Conservation (phyloP, 345 rosid species). For the Syzygium aqueum region DNA sequence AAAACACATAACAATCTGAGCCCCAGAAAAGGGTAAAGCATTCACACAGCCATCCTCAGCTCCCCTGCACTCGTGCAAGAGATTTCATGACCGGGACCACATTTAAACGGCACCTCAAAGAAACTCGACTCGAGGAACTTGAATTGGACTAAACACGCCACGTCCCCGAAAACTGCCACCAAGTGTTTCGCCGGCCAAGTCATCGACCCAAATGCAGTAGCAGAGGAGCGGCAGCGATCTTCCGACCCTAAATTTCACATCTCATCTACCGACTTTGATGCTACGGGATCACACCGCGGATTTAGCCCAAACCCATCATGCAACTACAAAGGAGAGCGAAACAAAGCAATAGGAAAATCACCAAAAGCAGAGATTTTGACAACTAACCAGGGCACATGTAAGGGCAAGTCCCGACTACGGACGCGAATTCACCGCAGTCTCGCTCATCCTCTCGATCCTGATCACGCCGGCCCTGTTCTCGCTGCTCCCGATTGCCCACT, state of each 20-base stretch:
- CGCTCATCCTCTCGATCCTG: background rate
- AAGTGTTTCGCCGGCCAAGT: background rate
- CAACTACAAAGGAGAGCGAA: background rate
- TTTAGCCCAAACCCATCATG: background rate
- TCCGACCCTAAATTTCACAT: background rate
- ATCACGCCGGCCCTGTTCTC: background rate
- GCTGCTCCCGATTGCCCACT: background rate
- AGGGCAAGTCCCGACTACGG: constrained; percentile 65
- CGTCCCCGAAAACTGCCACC: background rate
- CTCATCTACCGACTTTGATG: background rate
- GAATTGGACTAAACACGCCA: background rate
- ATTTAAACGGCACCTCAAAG: background rate
- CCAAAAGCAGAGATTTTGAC: background rate
- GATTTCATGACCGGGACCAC: background rate
- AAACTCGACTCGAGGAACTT: background rate
- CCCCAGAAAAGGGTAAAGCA: background rate
- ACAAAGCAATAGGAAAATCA: background rate
- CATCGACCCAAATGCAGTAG: background rate
- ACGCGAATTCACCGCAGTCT: background rate
- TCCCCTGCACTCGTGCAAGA: background rate
- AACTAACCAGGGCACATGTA: constrained; percentile 86
- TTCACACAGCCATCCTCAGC: background rate
- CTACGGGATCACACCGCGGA: background rate
- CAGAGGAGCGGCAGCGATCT: background rate
- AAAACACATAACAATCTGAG: background rate